A percentile compares a stretch with the other conserved stretches of the same genome.
Evolutionary conservation across 139 green algal species (phyloP).

Genomic region (Closterium sp.): DNA sequence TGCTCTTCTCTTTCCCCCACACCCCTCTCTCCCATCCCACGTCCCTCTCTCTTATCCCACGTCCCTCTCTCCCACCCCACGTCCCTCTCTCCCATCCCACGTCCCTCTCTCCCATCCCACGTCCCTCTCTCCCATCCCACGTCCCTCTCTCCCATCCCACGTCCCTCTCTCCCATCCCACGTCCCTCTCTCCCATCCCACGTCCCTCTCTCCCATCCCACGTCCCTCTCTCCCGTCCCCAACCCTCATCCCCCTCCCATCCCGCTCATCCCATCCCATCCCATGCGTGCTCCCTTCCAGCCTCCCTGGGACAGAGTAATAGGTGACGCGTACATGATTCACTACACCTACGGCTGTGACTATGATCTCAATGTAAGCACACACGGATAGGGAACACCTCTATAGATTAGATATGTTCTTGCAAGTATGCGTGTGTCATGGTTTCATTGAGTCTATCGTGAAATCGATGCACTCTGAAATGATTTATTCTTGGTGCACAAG

Average conservation of each 20-base stretch:
- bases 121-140: too few species aligned
- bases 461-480: too few species aligned
- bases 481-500: too few species aligned
- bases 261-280: not conserved
- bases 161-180: too few species aligned
- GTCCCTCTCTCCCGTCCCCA: not conserved
- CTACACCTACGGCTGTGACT: constrained; percentile 98
- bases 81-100: too few species aligned
- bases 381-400: not conserved
- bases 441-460: too few species aligned
- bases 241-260: not conserved
- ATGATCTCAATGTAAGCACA: constrained; percentile 57
- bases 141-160: too few species aligned
- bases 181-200: constrained; percentile 35
- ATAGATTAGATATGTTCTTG: too few species aligned
- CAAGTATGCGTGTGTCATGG: too few species aligned
- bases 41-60: too few species aligned
- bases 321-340: constrained; percentile 86
- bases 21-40: not conserved
- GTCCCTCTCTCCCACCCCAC: constrained; percentile 45
- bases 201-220: too few species aligned
- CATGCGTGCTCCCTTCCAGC: constrained; percentile 59
- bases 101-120: too few species aligned
- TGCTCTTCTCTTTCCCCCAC: not conserved
- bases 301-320: constrained; percentile 82